Percentiles rank a stretch among this genome's conserved stretches.
Evolutionary conservation across 176 grass and related monocot genomes (phyloP).

Genomic region (Elaeis guineensis): DNA sequence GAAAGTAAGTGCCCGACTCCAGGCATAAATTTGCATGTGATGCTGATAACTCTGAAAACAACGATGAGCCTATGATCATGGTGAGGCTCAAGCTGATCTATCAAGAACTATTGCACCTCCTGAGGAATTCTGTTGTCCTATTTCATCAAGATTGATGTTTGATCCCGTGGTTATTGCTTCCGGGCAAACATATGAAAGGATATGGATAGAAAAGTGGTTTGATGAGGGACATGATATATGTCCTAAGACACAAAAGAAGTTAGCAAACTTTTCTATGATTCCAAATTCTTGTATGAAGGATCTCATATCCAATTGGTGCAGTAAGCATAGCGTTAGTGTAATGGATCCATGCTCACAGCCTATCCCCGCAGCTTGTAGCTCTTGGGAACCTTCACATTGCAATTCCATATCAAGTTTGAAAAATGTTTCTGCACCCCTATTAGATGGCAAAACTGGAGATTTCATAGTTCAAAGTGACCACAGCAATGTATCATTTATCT

Average conservation of each 20-base stretch:
- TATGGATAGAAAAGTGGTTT: slow-evolving; percentile 87
- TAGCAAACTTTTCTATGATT: slow-evolving; percentile 67
- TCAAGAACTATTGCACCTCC: slow-evolving; percentile 39
- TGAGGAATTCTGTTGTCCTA: slow-evolving; percentile 74
- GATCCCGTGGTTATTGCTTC: slow-evolving; percentile 91
- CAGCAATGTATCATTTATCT: slow-evolving; percentile 54
- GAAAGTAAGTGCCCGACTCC: slow-evolving; percentile 18
- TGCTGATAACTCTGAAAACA: slow-evolving; percentile 34
- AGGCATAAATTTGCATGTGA: slow-evolving; percentile 15
- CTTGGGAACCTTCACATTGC: slow-evolving; percentile 45
- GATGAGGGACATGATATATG: slow-evolving; percentile 65
- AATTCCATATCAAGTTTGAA: slow-evolving; percentile 88
- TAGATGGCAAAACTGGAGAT: slow-evolving; percentile 44
- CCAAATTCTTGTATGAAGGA: slow-evolving; percentile 79
- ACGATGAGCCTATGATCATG: slow-evolving; percentile 17
- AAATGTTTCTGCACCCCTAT: slow-evolving; percentile 71
- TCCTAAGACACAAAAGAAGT: slow-evolving; percentile 71
- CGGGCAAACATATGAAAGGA: slow-evolving; percentile 88
- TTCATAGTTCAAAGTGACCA: slow-evolving; percentile 53
- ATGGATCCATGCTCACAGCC: slow-evolving; percentile 24
- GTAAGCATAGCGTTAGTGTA: slow-evolving; percentile 29
- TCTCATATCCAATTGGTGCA: slow-evolving; percentile 76
- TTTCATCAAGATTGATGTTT: slow-evolving; percentile 76
- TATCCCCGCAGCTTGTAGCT: slow-evolving; percentile 29
- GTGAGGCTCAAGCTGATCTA: slow-evolving; percentile 25